phyloP scores from a whole-genome alignment of 192 early-diverging fungal genomes.

The Spizellomyces punctatus region DNA sequence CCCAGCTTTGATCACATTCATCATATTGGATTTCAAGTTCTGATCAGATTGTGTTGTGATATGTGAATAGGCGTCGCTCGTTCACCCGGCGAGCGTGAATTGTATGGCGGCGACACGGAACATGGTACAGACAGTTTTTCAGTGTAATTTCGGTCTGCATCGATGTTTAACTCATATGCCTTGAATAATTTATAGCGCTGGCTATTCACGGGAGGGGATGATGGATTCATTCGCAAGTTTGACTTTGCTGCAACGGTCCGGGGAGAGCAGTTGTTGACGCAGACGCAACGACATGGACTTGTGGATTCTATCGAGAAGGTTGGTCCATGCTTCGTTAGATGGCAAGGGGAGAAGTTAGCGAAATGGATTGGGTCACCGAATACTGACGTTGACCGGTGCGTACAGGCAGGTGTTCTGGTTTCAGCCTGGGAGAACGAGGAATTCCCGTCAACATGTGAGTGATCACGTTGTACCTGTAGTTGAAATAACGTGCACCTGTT shows the following conservation, averaged over 20 bases:
- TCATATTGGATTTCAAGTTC: too few relatives aligned
- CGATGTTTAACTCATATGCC: background rate
- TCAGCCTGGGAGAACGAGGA: constrained; percentile 91
- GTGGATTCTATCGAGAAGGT: constrained; percentile 83
- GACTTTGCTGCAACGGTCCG: constrained; percentile 87
- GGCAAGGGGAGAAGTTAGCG: background rate
- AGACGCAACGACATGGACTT: constrained; percentile 79
- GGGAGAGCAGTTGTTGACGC: constrained; percentile 80
- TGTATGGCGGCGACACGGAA: constrained; percentile 22
- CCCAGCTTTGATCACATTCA: too few relatives aligned
- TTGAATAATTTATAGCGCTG: constrained; percentile 37
- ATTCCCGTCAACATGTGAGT: constrained; percentile 43
- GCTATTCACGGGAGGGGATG: constrained; percentile 69
- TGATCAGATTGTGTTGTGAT: background rate
- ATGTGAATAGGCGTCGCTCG: constrained; percentile 14
- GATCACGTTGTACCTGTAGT: background rate
- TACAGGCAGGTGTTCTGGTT: constrained; percentile 67
- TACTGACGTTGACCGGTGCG: constrained; percentile 24
- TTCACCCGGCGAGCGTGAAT: constrained; percentile 23
- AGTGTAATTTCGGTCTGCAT: background rate
- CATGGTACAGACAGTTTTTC: constrained; percentile 15
- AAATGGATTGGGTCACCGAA: constrained; percentile 15
- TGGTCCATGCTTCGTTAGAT: background rate
- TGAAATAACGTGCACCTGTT: background rate
- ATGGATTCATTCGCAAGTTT: constrained; percentile 94